Conservation (phyloP, 2,329 filamentous ascomycete genomes). For the Apiospora arundinis region DNA sequence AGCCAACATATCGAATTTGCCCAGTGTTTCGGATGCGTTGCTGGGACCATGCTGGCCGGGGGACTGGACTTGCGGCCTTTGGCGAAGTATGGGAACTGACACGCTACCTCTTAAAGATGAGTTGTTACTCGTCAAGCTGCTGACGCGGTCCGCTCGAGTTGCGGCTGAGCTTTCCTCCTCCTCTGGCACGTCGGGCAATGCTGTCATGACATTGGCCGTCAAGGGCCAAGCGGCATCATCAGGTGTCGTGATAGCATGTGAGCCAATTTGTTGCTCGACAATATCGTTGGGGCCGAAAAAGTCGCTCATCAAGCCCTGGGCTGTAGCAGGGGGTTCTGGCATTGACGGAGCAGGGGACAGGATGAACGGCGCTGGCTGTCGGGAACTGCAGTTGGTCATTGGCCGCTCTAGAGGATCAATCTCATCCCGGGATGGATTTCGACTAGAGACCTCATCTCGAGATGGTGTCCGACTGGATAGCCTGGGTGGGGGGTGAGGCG, state of each 20-base stretch:
- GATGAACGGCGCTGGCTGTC: constrained; percentile 27
- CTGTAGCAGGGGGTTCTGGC: constrained; percentile 36
- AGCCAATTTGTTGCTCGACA: neutral
- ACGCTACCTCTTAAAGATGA: constrained; percentile 61
- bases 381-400: constrained; percentile 17
- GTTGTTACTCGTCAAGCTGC: constrained; percentile 50
- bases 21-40: constrained; percentile 60
- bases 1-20: constrained; percentile 48
- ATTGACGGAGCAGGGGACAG: constrained; percentile 29
- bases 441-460: constrained; percentile 53
- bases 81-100: constrained; percentile 61
- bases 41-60: constrained; percentile 45
- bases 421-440: constrained; percentile 47
- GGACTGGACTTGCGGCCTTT: constrained; percentile 45
- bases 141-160: constrained; percentile 46
- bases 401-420: constrained; percentile 12
- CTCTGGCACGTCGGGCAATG: constrained; percentile 66
- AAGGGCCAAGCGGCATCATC: constrained; percentile 54
- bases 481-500: constrained; percentile 56
- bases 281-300: neutral
- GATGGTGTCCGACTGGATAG: constrained; percentile 60
- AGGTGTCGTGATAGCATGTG: constrained; percentile 51
- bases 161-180: constrained; percentile 59
- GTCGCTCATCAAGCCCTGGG: constrained; percentile 18
- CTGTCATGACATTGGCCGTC: constrained; percentile 43